Evolutionary conservation across 2,329 filamentous ascomycete genomes (phyloP).

Genomic region (Beauveria sp.): DNA sequence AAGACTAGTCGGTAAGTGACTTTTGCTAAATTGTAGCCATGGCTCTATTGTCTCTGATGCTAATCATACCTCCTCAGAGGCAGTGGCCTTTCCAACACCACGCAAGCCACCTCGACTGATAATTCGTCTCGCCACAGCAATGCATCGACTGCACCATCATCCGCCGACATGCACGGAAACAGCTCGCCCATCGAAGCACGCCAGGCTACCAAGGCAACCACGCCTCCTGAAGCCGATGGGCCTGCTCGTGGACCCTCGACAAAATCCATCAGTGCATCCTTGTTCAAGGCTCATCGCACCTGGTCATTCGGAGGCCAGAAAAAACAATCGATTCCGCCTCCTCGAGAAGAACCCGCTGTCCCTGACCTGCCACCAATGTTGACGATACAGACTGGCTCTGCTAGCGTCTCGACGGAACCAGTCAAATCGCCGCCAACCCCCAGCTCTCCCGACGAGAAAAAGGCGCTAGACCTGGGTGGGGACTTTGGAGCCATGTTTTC

Average conservation of each 20-base stretch:
- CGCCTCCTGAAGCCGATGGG: constrained; percentile 23
- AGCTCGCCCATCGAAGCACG: constrained; percentile 21
- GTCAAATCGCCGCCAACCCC: constrained; percentile 42
- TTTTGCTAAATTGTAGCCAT: constrained; percentile 10
- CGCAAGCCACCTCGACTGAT: constrained; percentile 51
- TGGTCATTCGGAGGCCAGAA: constrained; percentile 53
- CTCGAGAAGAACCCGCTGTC: constrained; percentile 20
- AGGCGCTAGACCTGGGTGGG: constrained; percentile 45
- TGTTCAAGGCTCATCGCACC: constrained; percentile 49
- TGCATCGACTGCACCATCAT: constrained; percentile 54
- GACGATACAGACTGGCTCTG: constrained; percentile 17
- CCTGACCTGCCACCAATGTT: constrained; percentile 33
- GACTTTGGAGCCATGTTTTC: constrained; percentile 51
- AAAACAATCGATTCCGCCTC: constrained; percentile 31
- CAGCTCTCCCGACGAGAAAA: constrained; percentile 41
- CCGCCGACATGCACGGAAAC: constrained; percentile 32
- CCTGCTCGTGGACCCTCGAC: constrained; percentile 18
- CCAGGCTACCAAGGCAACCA: constrained; percentile 30
- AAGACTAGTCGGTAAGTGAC: constrained; percentile 47
- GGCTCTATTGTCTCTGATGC: constrained; percentile 13
- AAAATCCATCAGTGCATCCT: constrained; percentile 42
- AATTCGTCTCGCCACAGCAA: constrained; percentile 56
- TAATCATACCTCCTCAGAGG: constrained; percentile 32
- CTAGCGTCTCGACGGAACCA: background rate
- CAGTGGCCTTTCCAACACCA: constrained; percentile 54